Base-by-base conservation (phyloP, 2,329 filamentous ascomycete genomes). In the Neofusicoccum parvum region DNA sequence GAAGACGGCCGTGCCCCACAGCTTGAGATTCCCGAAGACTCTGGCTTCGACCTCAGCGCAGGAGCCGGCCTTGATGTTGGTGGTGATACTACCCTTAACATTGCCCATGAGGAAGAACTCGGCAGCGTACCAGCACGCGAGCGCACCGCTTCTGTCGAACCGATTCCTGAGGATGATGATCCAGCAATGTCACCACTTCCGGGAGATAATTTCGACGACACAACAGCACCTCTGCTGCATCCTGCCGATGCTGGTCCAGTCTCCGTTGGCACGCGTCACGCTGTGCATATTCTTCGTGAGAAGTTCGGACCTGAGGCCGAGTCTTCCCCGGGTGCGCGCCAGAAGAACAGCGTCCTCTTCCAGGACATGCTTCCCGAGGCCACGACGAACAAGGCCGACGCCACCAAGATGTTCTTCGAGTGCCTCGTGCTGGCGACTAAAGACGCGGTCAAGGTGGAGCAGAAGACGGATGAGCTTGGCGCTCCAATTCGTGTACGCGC, bases 361-460 rank as follows among this genome's bases (percentile, higher is more conserved):
- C 94, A 97, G 73, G 91, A 96, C 66, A 85, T 99, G 54, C 85
- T 97, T 39, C 95, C 95, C 0, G 92, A 96, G 79, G 81, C 85
- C 69, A 87, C 86, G 67, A 94, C 94, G 0, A 92, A 86, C 70
- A 92, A 92, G 78, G 90, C 91, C 9, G 95, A 98, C 72, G 95
- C 95, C 0, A 99, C 95, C 49, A 97, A 97, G 85, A 97, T 99
- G 93, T 99, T 99, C 82, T 99, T 99, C 73, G 95, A 99, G 80
- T 90, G 95, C 64, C 84, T 99, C 27, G 95, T 99, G 3, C 85
- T 99, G 53, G 95, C 94, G 5, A 99, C 95, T 48, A 99, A 99
- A 81, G 95, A 99, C 76, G 95, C 95, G 34, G 91, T 99, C 80
- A 97, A 97, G 80, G 92, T 98, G 32, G 94, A 98, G 76, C 95